Base-by-base conservation (phyloP, 257 asterid genomes). In the Solanum phureja region DNA sequence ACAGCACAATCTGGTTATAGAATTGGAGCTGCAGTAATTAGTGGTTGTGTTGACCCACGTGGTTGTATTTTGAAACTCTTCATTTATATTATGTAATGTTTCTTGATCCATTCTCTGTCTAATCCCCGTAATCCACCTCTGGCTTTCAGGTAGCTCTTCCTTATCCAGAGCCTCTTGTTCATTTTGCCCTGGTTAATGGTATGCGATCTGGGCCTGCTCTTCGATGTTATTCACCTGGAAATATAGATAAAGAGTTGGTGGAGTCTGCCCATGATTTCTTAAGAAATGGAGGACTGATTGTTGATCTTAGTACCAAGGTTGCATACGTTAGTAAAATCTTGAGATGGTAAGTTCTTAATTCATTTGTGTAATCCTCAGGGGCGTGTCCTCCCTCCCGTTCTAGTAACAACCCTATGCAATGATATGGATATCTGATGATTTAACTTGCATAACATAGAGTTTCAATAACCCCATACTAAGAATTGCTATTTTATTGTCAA, bases 191-290 rank as follows among this genome's bases (percentile, higher is more conserved):
- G 71, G 95, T 90, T 64, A 84, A 85, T 88, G 98, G 99, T 49
- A 88, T 97, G 77, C 94, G 93, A 86, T 95, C 99, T 11, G 96
- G 98, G 73, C 99, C 98, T 49, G 95, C 95, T 83, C 96, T 96
- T 49, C 93, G 94, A 86, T 96, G 96, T 93, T 95, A 95, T 92
- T 94, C 99, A 42, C 94, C 98, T 9, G 94, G 94, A 68, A 91
- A 92, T 88, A 90, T 96, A 24, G 98, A 96, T 82, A 94, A 92
- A 91, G 98, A 96, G 90, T 79, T 96, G 92, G 89, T 49, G 31
- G 96, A 94, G 44, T 95, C 98, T 77, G 97, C 98, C 75, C 77
- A 90, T 75, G 88, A 87, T 88, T 95, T 96, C 84, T 90, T 95
- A 12, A 90, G 92, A 89, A 89, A 52, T 46, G 95, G 96, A 68